Evolutionary conservation across 805 yeast genomes (phyloP), one percentile per base, ranked within the genome.

Genomic region (Spencermartinsiella europaea): DNA sequence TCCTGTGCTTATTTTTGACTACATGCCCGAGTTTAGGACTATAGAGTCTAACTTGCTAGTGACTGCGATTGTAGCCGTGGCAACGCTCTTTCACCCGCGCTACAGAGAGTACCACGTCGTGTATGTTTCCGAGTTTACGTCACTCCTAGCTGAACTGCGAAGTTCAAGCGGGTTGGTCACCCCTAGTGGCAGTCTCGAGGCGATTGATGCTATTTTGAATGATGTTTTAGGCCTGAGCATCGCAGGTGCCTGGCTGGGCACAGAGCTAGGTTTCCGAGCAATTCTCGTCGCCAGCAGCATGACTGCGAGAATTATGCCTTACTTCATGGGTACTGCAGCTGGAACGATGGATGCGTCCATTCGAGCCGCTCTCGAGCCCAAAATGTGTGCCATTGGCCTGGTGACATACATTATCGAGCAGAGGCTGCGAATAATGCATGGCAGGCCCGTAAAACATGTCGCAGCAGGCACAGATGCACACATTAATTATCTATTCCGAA

Each of bases 201-300:
- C 21, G 27, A 35, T 15, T 19, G 40, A 28, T n/a, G 28, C 39
- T 16, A 14, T 38, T n/a, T 34, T 47, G 19, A 42, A 49, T 15
- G 46, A 50, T 12, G 39, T 50, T 1, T 22, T 54, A 27, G 58
- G 51, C 5, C 44, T 54, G 3, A 28, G 40, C 19, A 41, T 52
- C 16, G 54, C 54, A 3, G 56, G 54, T 7, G 58, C 58, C 2
- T 54, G 54, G 55, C 43, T 54, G 3, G 58, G 58, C 4, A 54
- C 49, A 4, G 58, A 54, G 38, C 42, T 52, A 31, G 58, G 58
- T n/a, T 54, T 54, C 45, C 37, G 47, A 3, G 36, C 44, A 43
- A 43, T 49, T 21, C 40, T 50, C 10, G 43, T 42, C 21, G 56
- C 58, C 12, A 50, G 51, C 37, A 50, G 50, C 10, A 27, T 48